phyloP scores from a whole-genome alignment of 352 stramenopile species.

The Phytophthora pluvialis region DNA sequence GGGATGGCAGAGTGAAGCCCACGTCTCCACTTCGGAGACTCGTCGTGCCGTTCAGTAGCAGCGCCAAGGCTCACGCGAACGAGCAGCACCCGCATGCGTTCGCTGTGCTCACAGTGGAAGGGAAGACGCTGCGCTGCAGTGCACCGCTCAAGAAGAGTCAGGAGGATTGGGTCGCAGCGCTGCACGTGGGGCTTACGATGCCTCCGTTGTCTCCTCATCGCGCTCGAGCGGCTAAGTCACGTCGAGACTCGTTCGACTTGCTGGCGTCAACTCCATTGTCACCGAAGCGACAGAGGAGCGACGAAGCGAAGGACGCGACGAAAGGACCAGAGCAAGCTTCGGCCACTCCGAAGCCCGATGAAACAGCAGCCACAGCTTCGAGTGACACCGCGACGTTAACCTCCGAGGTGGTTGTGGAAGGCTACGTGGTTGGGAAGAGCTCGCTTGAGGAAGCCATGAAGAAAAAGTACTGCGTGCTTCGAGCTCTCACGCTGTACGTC shows the following conservation, averaged over 20 bases:
- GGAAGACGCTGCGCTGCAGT: constrained; percentile 69
- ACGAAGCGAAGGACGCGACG: constrained; percentile 11
- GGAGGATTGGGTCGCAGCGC: constrained; percentile 69
- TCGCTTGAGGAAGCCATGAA: constrained; percentile 50
- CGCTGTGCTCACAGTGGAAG: constrained; percentile 66
- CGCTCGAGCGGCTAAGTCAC: constrained; percentile 60
- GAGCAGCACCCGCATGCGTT: constrained; percentile 65
- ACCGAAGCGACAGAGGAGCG: constrained; percentile 22
- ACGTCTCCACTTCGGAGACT: constrained; percentile 33
- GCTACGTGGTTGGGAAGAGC: constrained; percentile 63
- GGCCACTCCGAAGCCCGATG: neutral
- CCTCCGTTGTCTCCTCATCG: constrained; percentile 76
- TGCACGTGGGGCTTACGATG: constrained; percentile 82
- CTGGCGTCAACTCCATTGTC: constrained; percentile 29
- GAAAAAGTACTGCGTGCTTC: constrained; percentile 67
- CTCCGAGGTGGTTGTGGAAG: constrained; percentile 47
- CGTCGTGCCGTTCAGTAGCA: constrained; percentile 29
- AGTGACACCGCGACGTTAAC: constrained; percentile 3
- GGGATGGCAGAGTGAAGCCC: constrained; percentile 60
- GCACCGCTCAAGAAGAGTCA: constrained; percentile 68
- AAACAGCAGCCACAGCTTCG: neutral
- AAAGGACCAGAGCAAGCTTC: neutral
- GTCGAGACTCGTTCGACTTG: constrained; percentile 80
- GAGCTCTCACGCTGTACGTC: constrained; percentile 49
- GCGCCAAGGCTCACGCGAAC: constrained; percentile 34